Conservation (phyloP, 2,329 filamentous ascomycete species). For the Pseudogymnoascus sp. region DNA sequence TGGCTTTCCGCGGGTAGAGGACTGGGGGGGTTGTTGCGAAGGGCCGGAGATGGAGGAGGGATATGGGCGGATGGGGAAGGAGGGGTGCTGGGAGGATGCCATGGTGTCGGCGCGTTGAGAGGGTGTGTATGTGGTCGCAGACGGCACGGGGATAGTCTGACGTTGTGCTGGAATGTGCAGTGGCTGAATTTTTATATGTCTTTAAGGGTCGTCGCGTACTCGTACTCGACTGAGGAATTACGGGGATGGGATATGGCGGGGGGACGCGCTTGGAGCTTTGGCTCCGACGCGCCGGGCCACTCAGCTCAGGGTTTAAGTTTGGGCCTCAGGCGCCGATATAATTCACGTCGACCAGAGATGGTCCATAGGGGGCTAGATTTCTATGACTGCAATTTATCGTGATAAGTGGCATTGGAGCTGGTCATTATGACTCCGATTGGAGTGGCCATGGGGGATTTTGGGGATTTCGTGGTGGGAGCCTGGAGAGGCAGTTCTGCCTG, state of each 20-base stretch:
- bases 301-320: neutral
- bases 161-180: neutral
- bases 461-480: neutral
- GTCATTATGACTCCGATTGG: neutral
- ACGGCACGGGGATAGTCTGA: neutral
- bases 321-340: neutral
- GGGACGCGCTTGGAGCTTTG: conserved; percentile 6
- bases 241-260: neutral
- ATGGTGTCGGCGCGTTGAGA: conserved; percentile 17
- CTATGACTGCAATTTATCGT: neutral
- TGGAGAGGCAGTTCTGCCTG: neutral
- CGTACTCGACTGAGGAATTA: neutral
- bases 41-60: conserved; percentile 32
- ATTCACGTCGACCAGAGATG: neutral
- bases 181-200: neutral
- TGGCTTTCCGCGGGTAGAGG: conserved; percentile 39
- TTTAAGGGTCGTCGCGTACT: neutral
- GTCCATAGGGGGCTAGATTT: neutral
- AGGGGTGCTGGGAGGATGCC: conserved; percentile 45
- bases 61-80: conserved; percentile 40
- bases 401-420: neutral
- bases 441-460: neutral
- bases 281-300: conserved; percentile 2
- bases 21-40: conserved; percentile 39
- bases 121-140: neutral